These are phyloP conservation scores for Cornus controversa DNA, from an alignment of 148 eudicot species.

Conservation along the genomic window DNA sequence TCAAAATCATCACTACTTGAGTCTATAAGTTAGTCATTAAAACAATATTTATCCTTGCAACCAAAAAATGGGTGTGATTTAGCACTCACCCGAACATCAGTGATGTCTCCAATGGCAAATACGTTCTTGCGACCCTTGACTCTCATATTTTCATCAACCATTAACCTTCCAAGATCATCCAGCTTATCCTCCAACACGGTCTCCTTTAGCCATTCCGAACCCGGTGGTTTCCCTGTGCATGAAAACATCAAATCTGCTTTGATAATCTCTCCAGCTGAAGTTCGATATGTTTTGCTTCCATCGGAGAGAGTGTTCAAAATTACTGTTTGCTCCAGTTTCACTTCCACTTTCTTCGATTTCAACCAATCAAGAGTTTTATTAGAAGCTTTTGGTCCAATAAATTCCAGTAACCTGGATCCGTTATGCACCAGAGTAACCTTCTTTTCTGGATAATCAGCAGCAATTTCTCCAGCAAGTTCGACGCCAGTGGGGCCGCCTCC, in stretches of 20 bases:
- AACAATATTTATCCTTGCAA: not conserved
- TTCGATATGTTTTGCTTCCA: constrained; percentile 32
- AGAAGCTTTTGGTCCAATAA: constrained; percentile 56
- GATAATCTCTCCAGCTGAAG: constrained; percentile 48
- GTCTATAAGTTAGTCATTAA: not conserved
- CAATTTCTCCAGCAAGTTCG: constrained; percentile 62
- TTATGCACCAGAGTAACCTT: constrained; percentile 52
- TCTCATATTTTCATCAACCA: constrained; percentile 53
- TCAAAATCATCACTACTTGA: not conserved
- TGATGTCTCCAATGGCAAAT: constrained; percentile 62
- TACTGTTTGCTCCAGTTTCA: constrained; percentile 43
- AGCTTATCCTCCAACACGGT: constrained; percentile 40
- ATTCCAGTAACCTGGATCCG: constrained; percentile 50
- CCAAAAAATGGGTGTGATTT: not conserved
- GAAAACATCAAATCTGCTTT: constrained; percentile 56
- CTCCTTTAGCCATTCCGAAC: constrained; percentile 46
- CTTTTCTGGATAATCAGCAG: constrained; percentile 55
- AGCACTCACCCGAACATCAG: constrained; percentile 45
- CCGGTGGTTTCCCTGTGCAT: constrained; percentile 54
- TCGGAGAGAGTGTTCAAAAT: constrained; percentile 31
- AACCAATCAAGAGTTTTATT: constrained; percentile 57
- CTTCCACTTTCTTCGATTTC: constrained; percentile 47
- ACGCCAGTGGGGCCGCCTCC: constrained; percentile 75
- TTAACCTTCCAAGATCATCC: constrained; percentile 44
- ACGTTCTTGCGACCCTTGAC: constrained; percentile 52